Evolutionary conservation across 1,284 basidiomycete species (phyloP).

Genomic region (Pseudozyma sp.): DNA sequence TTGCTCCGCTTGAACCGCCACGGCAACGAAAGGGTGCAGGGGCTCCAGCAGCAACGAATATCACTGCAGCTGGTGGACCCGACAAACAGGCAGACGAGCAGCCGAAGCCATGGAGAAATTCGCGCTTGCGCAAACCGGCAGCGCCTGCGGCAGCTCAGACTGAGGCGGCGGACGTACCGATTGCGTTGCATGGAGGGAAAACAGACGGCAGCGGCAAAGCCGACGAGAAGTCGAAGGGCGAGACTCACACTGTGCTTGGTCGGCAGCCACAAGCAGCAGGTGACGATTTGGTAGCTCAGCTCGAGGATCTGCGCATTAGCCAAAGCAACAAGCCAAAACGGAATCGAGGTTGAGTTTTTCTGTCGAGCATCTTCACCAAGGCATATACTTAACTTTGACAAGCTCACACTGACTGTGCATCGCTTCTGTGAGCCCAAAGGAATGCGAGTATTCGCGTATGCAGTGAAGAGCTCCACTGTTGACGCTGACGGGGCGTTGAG

Average conservation of each 20-base stretch:
- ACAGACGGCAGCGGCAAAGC: background rate
- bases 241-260: background rate
- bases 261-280: conserved; percentile 8
- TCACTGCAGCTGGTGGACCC: background rate
- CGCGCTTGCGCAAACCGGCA: conserved; percentile 28
- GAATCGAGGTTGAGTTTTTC: too few species aligned
- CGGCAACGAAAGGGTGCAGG: background rate
- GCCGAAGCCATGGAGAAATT: conserved; percentile 24
- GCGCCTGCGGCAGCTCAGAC: background rate
- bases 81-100: background rate
- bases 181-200: conserved; percentile 13
- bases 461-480: too few species aligned
- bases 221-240: background rate
- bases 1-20: conserved; percentile 11
- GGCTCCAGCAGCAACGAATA: background rate
- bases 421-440: too few species aligned
- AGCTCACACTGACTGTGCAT: background rate
- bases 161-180: conserved; percentile 4
- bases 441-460: too few species aligned
- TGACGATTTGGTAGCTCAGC: conserved; percentile 19
- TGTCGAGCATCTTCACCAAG: too few species aligned
- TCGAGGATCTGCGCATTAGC: conserved; percentile 22
- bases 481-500: too few species aligned
- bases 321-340: background rate
- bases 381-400: background rate